phyloP scores from a whole-genome alignment of 2,329 filamentous ascomycete species.

The Talaromyces sp. region DNA sequence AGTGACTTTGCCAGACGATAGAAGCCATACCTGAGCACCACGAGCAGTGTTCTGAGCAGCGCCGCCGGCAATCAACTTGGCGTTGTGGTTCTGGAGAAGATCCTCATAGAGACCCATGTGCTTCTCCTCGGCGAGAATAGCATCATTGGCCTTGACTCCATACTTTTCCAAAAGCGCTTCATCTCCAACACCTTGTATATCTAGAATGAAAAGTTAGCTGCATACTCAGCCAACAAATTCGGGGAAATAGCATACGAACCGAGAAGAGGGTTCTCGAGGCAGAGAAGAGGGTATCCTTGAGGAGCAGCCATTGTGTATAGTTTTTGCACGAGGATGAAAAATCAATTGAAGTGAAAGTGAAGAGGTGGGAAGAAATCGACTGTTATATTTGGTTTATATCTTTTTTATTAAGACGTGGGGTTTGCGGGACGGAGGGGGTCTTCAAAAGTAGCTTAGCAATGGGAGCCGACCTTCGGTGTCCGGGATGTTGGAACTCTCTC shows the following conservation, averaged over 20 bases:
- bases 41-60: slow-evolving; percentile 97
- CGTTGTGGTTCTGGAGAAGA: slow-evolving; percentile 84
- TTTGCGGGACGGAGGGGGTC: slow-evolving; percentile 10
- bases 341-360: neutral
- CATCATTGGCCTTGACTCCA: slow-evolving; percentile 89
- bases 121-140: slow-evolving; percentile 91
- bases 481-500: neutral
- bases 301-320: slow-evolving; percentile 61
- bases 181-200: slow-evolving; percentile 85
- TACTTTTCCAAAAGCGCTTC: slow-evolving; percentile 88
- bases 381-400: neutral
- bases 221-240: neutral
- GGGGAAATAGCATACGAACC: slow-evolving; percentile 52
- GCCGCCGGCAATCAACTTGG: slow-evolving; percentile 91
- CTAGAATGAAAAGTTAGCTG: slow-evolving; percentile 42
- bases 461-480: slow-evolving; percentile 16
- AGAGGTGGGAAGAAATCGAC: neutral
- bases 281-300: slow-evolving; percentile 84
- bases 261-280: slow-evolving; percentile 95
- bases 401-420: slow-evolving; percentile 14
- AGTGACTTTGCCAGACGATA: neutral
- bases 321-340: neutral
- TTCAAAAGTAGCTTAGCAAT: neutral
- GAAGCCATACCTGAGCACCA: slow-evolving; percentile 66
- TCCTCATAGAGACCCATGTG: slow-evolving; percentile 91